These are phyloP conservation scores for Pueraria montana DNA, from an alignment of 306 rosid genomes.

Conservation along the genomic window DNA sequence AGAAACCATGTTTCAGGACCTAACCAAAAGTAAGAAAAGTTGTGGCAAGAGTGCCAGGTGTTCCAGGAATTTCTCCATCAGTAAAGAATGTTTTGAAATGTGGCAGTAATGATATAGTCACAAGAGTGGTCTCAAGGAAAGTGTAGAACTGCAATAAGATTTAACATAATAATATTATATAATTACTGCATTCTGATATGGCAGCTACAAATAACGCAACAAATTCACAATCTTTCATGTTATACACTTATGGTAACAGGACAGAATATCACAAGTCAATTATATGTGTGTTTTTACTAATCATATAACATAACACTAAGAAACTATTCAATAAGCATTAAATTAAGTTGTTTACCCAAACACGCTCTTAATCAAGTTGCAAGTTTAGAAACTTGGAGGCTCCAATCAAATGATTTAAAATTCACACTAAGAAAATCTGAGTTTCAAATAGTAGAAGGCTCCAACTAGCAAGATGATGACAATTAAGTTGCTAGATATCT, in stretches of 20 bases:
- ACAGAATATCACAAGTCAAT: background rate
- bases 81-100: conserved; percentile 75
- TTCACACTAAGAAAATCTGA: background rate
- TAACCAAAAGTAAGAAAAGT: conserved; percentile 86
- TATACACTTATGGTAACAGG: background rate
- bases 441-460: background rate
- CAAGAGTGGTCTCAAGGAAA: conserved; percentile 80
- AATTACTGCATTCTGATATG: conserved; percentile 14
- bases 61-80: conserved; percentile 78
- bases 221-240: background rate
- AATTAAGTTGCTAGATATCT: background rate
- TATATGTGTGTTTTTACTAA: background rate
- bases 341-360: too few relatives aligned
- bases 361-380: too few relatives aligned
- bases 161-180: background rate
- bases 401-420: too few relatives aligned
- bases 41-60: conserved; percentile 82
- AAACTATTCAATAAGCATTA: too few relatives aligned
- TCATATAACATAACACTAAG: background rate
- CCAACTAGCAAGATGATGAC: background rate
- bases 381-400: too few relatives aligned
- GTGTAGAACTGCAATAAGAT: conserved; percentile 77
- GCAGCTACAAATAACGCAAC: background rate
- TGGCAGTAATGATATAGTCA: conserved; percentile 73
- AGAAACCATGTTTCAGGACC: conserved; percentile 20